phyloP scores from a whole-genome alignment of 768 basidiomycete species.

The Kwoniella dejecticola region DNA sequence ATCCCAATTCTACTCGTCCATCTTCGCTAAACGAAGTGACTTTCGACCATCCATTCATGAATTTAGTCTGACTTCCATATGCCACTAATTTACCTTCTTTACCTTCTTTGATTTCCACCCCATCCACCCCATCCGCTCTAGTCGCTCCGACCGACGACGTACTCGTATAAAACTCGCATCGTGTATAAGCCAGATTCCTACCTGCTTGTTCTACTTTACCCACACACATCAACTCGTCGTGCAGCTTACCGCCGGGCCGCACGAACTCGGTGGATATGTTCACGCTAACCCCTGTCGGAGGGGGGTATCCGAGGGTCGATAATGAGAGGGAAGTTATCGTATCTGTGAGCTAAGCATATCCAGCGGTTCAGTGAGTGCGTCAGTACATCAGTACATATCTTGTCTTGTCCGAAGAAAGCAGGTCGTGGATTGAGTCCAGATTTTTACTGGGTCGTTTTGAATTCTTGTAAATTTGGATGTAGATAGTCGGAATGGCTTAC shows the following conservation, averaged over 20 bases:
- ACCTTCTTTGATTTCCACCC: neutral
- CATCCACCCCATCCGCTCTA: no score
- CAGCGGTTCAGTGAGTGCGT: no score
- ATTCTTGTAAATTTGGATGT: no score
- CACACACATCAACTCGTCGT: slow-evolving; percentile 37
- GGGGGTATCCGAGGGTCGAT: slow-evolving; percentile 47
- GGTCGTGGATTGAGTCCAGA: no score
- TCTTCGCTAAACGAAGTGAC: slow-evolving; percentile 2
- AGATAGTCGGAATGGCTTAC: slow-evolving; percentile 22
- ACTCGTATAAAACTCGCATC: slow-evolving; percentile 28
- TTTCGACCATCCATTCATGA: slow-evolving; percentile 29
- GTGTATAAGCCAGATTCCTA: slow-evolving; percentile 42
- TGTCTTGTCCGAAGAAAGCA: no score
- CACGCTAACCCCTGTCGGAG: slow-evolving; percentile 51
- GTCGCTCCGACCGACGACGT: no score
- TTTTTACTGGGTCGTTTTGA: no score
- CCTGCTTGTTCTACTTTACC: slow-evolving; percentile 50
- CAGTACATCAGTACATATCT: no score
- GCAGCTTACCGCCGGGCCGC: slow-evolving; percentile 45
- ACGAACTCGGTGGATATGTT: slow-evolving; percentile 53
- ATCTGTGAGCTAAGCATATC: slow-evolving; percentile 50
- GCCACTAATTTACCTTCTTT: slow-evolving; percentile 41
- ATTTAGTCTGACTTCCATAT: slow-evolving; percentile 52
- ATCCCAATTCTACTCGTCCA: neutral
- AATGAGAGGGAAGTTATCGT: slow-evolving; percentile 51